Conservation (phyloP, 495 filamentous ascomycete species). For the Penicillium psychrofluorescens region DNA sequence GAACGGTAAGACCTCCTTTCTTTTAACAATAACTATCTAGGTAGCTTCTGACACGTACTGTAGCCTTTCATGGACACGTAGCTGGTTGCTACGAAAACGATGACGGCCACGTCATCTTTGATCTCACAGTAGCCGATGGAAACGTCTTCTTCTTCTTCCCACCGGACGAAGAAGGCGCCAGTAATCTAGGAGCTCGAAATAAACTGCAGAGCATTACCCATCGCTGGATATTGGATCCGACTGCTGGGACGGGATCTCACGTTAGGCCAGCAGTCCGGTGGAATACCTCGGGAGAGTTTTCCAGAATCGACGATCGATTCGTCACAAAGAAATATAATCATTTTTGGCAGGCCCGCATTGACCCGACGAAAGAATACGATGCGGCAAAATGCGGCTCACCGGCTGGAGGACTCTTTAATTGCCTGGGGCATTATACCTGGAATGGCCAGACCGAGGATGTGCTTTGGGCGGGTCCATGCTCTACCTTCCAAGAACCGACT, state of each 20-base stretch:
- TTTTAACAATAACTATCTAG: too few relatives aligned
- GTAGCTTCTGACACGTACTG: background rate
- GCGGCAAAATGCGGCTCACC: conserved; percentile 15
- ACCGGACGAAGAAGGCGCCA: conserved; percentile 15
- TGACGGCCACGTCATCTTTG: conserved; percentile 41
- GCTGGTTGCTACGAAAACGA: conserved; percentile 44
- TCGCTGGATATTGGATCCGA: conserved; percentile 6
- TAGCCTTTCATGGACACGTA: conserved; percentile 43
- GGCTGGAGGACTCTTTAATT: conserved; percentile 22
- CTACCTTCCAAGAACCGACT: conserved; percentile 48
- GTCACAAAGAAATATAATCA: conserved; percentile 46
- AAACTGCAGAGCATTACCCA: conserved; percentile 20
- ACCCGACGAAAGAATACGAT: conserved; percentile 37
- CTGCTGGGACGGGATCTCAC: conserved; percentile 2
- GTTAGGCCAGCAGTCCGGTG: conserved; percentile 20
- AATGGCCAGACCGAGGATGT: conserved; percentile 13
- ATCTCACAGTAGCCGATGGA: conserved; percentile 46
- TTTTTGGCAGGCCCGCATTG: conserved; percentile 47
- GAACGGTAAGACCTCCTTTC: background rate
- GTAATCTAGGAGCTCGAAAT: conserved; percentile 11
- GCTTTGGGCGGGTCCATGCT: conserved; percentile 37
- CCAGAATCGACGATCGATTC: conserved; percentile 49
- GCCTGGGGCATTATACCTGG: conserved; percentile 38
- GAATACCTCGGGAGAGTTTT: conserved; percentile 46
- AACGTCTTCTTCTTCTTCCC: conserved; percentile 53